phyloP scores from a whole-genome alignment of 73 alveolate genomes.

The Tetrahymena thermophila region DNA sequence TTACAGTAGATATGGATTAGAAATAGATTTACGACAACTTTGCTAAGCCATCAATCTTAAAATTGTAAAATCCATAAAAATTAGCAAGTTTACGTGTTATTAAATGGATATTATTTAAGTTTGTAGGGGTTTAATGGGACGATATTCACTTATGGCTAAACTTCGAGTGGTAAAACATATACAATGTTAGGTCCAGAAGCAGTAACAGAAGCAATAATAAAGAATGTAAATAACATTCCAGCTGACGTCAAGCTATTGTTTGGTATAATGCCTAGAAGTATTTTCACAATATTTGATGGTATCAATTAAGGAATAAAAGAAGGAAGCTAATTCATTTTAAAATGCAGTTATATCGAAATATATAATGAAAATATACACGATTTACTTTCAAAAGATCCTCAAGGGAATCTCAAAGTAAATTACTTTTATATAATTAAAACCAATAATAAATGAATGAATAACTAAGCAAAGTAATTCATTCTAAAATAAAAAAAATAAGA shows the following conservation, averaged over 20 bases:
- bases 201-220: not conserved
- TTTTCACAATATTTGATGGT: constrained; percentile 16
- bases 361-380: constrained; percentile 34
- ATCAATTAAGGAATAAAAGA: not conserved
- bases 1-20: not conserved
- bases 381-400: constrained; percentile 1
- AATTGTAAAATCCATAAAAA: not conserved
- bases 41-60: not conserved
- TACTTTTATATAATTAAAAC: too few species aligned
- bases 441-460: not conserved
- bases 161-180: constrained; percentile 88
- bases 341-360: constrained; percentile 26
- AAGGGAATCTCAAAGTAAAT: not conserved
- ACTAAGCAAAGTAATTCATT: too few species aligned
- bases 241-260: not conserved
- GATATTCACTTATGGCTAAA: constrained; percentile 82
- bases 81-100: too few species aligned
- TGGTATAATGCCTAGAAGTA: constrained; percentile 39
- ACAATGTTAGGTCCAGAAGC: constrained; percentile 82
- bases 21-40: not conserved
- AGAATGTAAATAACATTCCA: not conserved
- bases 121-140: constrained; percentile 82
- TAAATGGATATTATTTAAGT: not conserved
- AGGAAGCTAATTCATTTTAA: constrained; percentile 8
- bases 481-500: too few species aligned